Evolutionary conservation across 208 protist genomes (phyloP), one percentile per base, ranked within the genome.

Genomic region (Tritrichomonas foetus): DNA sequence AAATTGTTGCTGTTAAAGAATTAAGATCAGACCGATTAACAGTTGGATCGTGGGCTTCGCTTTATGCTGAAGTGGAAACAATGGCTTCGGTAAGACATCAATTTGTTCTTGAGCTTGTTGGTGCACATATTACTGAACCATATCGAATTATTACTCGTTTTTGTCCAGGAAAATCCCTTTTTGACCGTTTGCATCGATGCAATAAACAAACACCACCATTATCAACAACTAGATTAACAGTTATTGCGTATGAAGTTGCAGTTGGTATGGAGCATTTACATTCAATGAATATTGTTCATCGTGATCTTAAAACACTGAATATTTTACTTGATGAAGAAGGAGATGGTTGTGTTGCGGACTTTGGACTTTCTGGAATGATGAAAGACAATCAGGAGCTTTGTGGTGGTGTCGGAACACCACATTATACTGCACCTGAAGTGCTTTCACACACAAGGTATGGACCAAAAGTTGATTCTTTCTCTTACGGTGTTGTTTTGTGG

Each of bases 211-310:
- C 39, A 3, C 39, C 3, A 20, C 13, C 64, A 33, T 33, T 92
- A 16, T 61, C 78, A 39, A 3, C 47, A n/a, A 64, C 50, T 5
- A 2, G 36, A 61, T 47, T 50, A 20, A 92, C 50, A 33, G 61
- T 57, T 22, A 92, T 92, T 92, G 78, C 78, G 14, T 41, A 92
- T n/a, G 20, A 92, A 92, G 78, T 61, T 61, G 78, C 78, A n/a
- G 20, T 61, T n/a, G 78, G 78, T 16, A 92, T 92, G 27, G 22
- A 61, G 14, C 47, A 92, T 92, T 30, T 92, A 11, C 78, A 92
- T 39, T 9, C 13, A 64, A 5, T 47, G 1, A 5, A 61, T 41
- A 92, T 92, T 92, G 78, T 92, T 8, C 78, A 92, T 61, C 2
- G 78, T n/a, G 78, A 92, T 57, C 39, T 92, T 20, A 61, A 50